These are phyloP conservation scores for Suillus plorans DNA, from an alignment of 768 basidiomycete genomes.

Conservation along the genomic window DNA sequence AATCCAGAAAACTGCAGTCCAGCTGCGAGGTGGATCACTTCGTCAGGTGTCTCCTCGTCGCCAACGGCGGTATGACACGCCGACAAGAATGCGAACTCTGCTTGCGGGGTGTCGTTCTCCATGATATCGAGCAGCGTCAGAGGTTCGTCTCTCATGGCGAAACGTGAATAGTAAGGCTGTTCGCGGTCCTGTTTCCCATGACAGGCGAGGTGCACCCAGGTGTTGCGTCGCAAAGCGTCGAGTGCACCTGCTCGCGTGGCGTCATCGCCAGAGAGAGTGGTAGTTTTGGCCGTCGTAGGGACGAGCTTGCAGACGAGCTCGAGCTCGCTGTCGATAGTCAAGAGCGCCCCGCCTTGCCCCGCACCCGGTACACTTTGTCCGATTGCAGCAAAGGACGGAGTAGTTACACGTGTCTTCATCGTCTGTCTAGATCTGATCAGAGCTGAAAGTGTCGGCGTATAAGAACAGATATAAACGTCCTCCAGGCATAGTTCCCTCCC, in stretches of 20 bases:
- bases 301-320: neutral
- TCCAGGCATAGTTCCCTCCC: neutral
- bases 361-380: neutral
- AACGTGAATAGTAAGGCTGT: neutral
- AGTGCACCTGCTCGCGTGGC: neutral
- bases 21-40: neutral
- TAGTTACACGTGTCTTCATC: neutral
- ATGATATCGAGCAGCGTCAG: neutral
- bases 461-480: neutral
- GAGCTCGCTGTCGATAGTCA: neutral
- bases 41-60: neutral
- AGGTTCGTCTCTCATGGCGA: neutral
- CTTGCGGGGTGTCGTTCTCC: neutral
- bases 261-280: neutral
- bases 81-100: neutral
- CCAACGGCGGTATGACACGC: neutral
- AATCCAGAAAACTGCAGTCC: neutral
- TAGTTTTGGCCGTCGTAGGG: neutral
- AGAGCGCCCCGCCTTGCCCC: neutral
- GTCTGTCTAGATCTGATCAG: neutral
- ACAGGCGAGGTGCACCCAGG: neutral
- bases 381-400: neutral
- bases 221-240: neutral
- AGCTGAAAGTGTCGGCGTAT: neutral
- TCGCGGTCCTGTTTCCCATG: neutral